phyloP scores from a whole-genome alignment of 345 rosid species.

The Sonneratia caseolaris region DNA sequence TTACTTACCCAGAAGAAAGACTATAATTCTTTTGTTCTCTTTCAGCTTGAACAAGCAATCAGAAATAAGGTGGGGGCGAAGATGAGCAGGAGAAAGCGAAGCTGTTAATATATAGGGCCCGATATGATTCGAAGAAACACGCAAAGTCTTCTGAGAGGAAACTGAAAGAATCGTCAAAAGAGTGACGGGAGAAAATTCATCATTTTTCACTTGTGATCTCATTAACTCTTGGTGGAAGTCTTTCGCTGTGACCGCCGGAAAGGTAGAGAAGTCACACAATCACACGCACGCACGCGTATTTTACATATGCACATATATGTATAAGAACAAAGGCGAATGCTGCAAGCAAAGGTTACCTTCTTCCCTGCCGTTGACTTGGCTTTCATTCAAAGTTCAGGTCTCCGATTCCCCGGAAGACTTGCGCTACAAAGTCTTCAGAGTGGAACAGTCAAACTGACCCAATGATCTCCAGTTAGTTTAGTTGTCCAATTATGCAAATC shows the following conservation, averaged over 20 bases:
- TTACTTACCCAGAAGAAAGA: constrained; percentile 3
- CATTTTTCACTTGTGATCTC: background rate
- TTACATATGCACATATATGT: background rate
- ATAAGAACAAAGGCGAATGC: background rate
- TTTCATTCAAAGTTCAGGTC: no score
- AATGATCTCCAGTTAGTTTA: no score
- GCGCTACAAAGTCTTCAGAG: no score
- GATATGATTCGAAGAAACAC: background rate
- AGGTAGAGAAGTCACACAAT: background rate
- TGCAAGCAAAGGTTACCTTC: background rate
- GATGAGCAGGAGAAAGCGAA: background rate
- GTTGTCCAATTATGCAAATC: no score
- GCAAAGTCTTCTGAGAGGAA: background rate
- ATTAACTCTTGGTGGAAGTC: constrained; percentile 2
- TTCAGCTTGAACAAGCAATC: background rate
- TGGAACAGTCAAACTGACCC: no score
- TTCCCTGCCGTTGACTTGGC: background rate
- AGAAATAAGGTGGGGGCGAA: background rate
- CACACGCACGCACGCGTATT: background rate
- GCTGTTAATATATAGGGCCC: background rate
- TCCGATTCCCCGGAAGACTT: no score
- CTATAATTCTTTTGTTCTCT: background rate
- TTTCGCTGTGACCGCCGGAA: background rate
- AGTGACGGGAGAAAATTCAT: background rate
- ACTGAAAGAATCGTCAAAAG: background rate